Base-by-base conservation (phyloP, 2,329 filamentous ascomycete species). In the Juglanconis juglandina region DNA sequence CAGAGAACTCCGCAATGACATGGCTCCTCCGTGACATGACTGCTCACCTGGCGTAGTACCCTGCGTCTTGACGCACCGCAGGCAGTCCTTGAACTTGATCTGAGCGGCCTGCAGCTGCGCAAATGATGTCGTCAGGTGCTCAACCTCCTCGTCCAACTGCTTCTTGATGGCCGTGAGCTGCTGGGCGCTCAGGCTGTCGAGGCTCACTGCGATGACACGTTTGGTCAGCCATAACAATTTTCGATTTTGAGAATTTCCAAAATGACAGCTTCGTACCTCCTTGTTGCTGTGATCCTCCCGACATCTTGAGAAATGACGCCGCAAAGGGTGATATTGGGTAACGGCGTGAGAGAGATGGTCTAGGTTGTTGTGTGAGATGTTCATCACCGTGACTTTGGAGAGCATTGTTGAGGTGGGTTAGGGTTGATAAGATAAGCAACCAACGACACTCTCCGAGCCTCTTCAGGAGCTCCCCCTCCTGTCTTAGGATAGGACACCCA, bases 121-220 rank as follows among this genome's bases (percentile, higher is more conserved):
- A 78, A 96, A 96, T 9, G 95, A 98, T 60, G 81, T 85, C 2
- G 92, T 96, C 66, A 99, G 86, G 79, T 98, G 94, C 73, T 96
- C 92, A 66, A 99, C 88, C 77, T 99, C 95, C 70, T 95, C 89
- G 74, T 96, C 94, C 66, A 99, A 88, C 75, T 97, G 94, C 75
- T 95, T 92, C 81, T 99, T 97, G 67, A 99, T 88, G 68, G 92
- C 87, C 67, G 87, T 88, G 67, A 99, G 89, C 77, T 97, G 94
- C 66, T 91, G 90, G 33, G 88, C 82, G 68, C 89, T 90, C 69
- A 99, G 88, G 63, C 84, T 87, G 68, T 88, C 86, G 69, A 99
- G 79, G 67, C 82, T 83, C 66, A 86, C 83, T 85, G 66, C 24
- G 33, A 30, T 14, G 4, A 2, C 24, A 24, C 24, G 24, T 10